phyloP scores from a whole-genome alignment of 768 basidiomycete species.

The Tulasnella sp. region DNA sequence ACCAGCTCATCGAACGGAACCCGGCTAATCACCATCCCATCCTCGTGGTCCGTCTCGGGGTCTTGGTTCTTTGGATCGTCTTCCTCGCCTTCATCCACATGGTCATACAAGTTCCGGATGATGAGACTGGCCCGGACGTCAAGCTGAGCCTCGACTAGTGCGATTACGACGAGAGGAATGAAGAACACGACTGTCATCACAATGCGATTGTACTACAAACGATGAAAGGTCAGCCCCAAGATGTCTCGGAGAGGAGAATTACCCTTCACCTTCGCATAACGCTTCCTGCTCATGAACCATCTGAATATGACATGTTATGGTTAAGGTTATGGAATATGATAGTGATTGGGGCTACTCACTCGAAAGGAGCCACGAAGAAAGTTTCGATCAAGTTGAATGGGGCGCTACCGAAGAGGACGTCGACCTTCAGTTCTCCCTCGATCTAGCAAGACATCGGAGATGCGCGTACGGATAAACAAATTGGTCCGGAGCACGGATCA shows the following conservation, averaged over 20 bases:
- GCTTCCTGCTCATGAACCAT: conserved; percentile 50
- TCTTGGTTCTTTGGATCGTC: conserved; percentile 60
- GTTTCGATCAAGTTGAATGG: conserved; percentile 90
- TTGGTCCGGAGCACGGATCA: conserved; percentile 86
- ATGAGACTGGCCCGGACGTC: conserved; percentile 57
- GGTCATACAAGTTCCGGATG: conserved; percentile 69
- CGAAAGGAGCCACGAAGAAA: conserved; percentile 79
- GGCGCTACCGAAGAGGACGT: conserved; percentile 67
- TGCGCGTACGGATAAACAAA: conserved; percentile 32
- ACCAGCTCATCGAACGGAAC: conserved; percentile 71
- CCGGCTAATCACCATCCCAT: conserved; percentile 68
- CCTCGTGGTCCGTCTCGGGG: conserved; percentile 62
- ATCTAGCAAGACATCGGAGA: neutral
- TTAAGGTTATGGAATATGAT: neutral
- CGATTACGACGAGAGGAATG: conserved; percentile 72
- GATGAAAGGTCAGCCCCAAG: conserved; percentile 32
- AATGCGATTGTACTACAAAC: conserved; percentile 65
- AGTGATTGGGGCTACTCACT: conserved; percentile 57
- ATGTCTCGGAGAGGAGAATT: conserved; percentile 33
- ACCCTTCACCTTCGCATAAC: conserved; percentile 60
- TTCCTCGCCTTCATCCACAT: conserved; percentile 58
- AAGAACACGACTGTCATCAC: conserved; percentile 84
- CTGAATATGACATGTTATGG: conserved; percentile 34
- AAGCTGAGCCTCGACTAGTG: conserved; percentile 70
- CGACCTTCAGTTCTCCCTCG: neutral